A percentile compares a stretch with the other conserved stretches of the same genome.
phyloP scores from a whole-genome alignment of 129 eudicot species.

The Flaveria bidentis region DNA sequence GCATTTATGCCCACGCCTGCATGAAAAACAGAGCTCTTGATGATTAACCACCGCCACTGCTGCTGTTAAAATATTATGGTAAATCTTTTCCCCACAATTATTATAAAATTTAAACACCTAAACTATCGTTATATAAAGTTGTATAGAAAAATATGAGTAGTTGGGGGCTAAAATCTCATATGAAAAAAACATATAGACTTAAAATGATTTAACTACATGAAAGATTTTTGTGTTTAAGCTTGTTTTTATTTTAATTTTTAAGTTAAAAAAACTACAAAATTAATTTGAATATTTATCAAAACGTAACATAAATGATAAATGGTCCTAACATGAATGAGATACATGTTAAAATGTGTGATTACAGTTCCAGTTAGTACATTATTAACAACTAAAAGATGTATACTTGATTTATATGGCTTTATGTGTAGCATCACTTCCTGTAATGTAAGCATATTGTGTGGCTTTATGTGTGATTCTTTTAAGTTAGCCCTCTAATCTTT shows the following conservation, averaged over 20 bases:
- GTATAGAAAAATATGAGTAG: too few species aligned
- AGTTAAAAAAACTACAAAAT: too few species aligned
- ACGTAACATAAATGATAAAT: too few species aligned
- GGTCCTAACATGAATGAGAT: too few species aligned
- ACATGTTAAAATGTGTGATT: slow-evolving; percentile 15
- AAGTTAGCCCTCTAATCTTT: background rate
- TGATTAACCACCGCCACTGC: slow-evolving; percentile 96
- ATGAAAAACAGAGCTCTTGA: slow-evolving; percentile 89
- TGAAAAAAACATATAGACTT: too few species aligned
- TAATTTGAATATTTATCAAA: too few species aligned
- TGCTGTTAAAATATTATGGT: slow-evolving; percentile 37
- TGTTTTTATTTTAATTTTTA: too few species aligned
- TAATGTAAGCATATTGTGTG: slow-evolving; percentile 27
- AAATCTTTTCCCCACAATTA: slow-evolving; percentile 22
- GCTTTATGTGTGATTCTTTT: slow-evolving; percentile 28
- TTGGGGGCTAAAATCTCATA: too few species aligned
- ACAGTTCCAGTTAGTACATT: slow-evolving; percentile 17
- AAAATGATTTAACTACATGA: too few species aligned
- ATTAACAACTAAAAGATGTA: background rate
- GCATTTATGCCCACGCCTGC: slow-evolving; percentile 95
- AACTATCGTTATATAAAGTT: too few species aligned
- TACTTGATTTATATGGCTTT: slow-evolving; percentile 28
- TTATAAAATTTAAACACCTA: background rate
- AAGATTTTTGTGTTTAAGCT: too few species aligned
- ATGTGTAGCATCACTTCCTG: slow-evolving; percentile 23